A percentile compares a stretch with the other conserved stretches of the same genome.
phyloP scores from a whole-genome alignment of 139 green algal species.

The Astrephomene gubernaculifera region DNA sequence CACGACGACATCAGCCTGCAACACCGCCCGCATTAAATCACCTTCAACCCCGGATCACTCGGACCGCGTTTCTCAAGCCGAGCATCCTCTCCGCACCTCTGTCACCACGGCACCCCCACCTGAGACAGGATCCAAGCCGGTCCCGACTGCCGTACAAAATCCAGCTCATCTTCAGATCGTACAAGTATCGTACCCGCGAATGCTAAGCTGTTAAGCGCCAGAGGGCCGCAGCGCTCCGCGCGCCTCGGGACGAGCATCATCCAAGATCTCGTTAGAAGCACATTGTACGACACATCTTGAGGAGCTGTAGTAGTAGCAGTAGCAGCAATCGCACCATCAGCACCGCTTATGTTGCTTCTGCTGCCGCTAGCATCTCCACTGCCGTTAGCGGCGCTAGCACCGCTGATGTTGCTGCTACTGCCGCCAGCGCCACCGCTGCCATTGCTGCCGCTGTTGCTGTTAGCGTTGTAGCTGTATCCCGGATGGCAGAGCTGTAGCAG shows the following conservation, averaged over 20 bases:
- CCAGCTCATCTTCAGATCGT: constrained; percentile 63
- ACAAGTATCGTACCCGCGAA: constrained; percentile 88
- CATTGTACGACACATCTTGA: constrained; percentile 48
- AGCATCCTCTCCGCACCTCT: not conserved
- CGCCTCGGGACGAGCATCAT: constrained; percentile 62
- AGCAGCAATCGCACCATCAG: no score
- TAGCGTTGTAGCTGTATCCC: constrained; percentile 29
- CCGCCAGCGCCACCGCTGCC: no score
- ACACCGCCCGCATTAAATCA: no score
- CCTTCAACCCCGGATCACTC: no score
- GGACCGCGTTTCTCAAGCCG: no score
- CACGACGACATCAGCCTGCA: no score
- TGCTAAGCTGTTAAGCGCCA: constrained; percentile 78
- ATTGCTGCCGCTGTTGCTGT: no score
- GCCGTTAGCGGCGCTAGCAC: no score
- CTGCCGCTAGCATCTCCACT: no score
- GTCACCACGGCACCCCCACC: constrained; percentile 66
- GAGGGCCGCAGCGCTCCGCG: constrained; percentile 55
- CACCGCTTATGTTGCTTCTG: no score
- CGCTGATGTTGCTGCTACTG: no score
- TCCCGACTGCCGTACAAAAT: constrained; percentile 59
- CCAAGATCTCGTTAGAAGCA: constrained; percentile 27
- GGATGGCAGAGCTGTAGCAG: constrained; percentile 33
- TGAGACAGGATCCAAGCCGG: constrained; percentile 65
- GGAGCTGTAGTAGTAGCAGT: no score